These are phyloP conservation scores for Talaromyces sp. DNA, from an alignment of 2,329 filamentous ascomycete genomes.

Conservation along the genomic window DNA sequence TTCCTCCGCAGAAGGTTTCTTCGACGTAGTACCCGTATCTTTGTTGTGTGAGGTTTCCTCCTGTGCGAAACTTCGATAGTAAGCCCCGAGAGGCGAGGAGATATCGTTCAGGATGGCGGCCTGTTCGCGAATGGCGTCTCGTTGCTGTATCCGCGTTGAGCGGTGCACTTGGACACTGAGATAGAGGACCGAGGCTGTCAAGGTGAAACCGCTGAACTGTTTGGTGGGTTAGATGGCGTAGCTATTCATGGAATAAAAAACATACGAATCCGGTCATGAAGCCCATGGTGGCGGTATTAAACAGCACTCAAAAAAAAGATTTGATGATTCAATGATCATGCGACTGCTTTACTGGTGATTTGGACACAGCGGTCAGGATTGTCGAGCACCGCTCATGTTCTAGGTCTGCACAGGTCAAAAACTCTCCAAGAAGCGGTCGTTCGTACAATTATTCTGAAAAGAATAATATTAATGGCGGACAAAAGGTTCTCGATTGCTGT, in stretches of 20 bases:
- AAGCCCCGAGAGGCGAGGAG: slow-evolving; percentile 29
- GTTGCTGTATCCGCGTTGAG: slow-evolving; percentile 54
- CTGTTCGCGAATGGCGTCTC: slow-evolving; percentile 40
- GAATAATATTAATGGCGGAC: neutral
- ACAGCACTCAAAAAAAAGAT: neutral
- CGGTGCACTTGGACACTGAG: slow-evolving; percentile 66
- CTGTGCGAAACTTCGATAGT: slow-evolving; percentile 26
- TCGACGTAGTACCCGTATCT: slow-evolving; percentile 3
- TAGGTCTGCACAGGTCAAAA: neutral
- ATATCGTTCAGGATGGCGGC: slow-evolving; percentile 37
- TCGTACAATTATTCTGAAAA: neutral
- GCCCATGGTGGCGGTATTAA: slow-evolving; percentile 51
- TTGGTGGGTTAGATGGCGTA: neutral
- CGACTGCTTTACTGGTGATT: neutral
- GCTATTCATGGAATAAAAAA: slow-evolving; percentile 13
- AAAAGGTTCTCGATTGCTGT: neutral
- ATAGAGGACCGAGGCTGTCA: slow-evolving; percentile 70
- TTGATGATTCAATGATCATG: neutral
- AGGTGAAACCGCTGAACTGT: slow-evolving; percentile 69
- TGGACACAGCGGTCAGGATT: neutral
- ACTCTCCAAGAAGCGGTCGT: neutral
- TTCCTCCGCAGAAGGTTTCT: slow-evolving; percentile 57
- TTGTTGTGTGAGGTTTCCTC: slow-evolving; percentile 6
- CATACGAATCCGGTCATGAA: slow-evolving; percentile 71
- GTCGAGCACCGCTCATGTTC: neutral